phyloP scores from a whole-genome alignment of 352 stramenopile species.

The Plasmopara viticola region DNA sequence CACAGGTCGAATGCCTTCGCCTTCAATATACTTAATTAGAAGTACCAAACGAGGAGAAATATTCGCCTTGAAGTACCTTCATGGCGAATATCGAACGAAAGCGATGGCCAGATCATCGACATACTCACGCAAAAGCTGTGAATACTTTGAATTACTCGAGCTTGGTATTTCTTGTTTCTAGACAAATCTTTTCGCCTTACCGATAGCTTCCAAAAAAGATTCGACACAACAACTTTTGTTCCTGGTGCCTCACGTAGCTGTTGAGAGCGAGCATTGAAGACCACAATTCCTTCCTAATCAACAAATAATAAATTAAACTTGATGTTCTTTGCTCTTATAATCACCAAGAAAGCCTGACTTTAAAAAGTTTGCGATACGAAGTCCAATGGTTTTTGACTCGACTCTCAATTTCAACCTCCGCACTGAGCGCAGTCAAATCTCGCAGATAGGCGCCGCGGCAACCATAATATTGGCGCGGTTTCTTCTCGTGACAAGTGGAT shows the following conservation, averaged over 20 bases:
- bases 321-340: not conserved
- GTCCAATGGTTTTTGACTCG: constrained; percentile 45
- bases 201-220: constrained; percentile 60
- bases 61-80: constrained; percentile 13
- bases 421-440: constrained; percentile 34
- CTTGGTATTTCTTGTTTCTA: constrained; percentile 27
- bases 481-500: not conserved
- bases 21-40: not conserved
- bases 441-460: constrained; percentile 45
- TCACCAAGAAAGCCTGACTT: constrained; percentile 26
- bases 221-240: constrained; percentile 38
- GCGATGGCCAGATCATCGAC: constrained; percentile 66
- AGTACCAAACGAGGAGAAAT: too few relatives aligned
- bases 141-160: constrained; percentile 34
- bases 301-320: not conserved
- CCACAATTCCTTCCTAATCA: constrained; percentile 37
- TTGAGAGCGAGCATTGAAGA: constrained; percentile 51
- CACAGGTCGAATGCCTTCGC: constrained; percentile 8
- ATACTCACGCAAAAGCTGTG: constrained; percentile 44
- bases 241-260: constrained; percentile 31
- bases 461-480: constrained; percentile 30
- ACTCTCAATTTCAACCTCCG: constrained; percentile 60
- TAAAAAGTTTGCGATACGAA: constrained; percentile 59
- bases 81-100: constrained; percentile 54
- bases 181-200: constrained; percentile 43